phyloP scores from a whole-genome alignment of 139 green algal species.

The Nannochloris sp. region DNA sequence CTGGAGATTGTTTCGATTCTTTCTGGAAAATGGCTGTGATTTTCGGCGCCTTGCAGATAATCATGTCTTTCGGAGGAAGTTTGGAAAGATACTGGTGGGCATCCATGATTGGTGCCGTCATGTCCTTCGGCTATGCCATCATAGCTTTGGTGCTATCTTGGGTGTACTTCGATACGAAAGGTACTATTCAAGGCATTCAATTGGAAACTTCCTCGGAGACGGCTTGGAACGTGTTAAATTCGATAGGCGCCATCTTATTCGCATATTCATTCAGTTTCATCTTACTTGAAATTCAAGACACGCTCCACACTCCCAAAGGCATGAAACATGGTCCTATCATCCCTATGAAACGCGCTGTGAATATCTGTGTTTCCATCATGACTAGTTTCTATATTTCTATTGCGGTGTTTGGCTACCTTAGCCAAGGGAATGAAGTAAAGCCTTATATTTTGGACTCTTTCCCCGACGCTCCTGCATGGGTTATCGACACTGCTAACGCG shows the following conservation, averaged over 20 bases:
- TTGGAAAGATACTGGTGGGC: slow-evolving; percentile 36
- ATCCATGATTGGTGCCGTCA: slow-evolving; percentile 29
- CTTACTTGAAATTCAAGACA: slow-evolving; percentile 30
- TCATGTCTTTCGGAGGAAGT: slow-evolving; percentile 15
- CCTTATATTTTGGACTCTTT: slow-evolving; percentile 19
- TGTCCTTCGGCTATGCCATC: slow-evolving; percentile 35
- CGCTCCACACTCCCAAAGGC: background rate
- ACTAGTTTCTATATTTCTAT: slow-evolving; percentile 26
- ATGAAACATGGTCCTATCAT: slow-evolving; percentile 5
- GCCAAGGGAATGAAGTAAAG: slow-evolving; percentile 18
- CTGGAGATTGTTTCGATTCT: slow-evolving; percentile 1
- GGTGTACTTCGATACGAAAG: slow-evolving; percentile 2
- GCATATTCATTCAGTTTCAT: slow-evolving; percentile 27
- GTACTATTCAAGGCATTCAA: slow-evolving; percentile 2
- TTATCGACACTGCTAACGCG: slow-evolving; percentile 35
- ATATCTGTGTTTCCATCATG: slow-evolving; percentile 12
- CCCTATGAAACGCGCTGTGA: slow-evolving; percentile 11
- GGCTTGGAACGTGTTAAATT: slow-evolving; percentile 18
- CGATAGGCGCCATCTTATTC: slow-evolving; percentile 14
- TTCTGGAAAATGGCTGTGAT: slow-evolving; percentile 19
- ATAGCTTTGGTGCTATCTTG: slow-evolving; percentile 35
- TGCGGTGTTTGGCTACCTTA: slow-evolving; percentile 19
- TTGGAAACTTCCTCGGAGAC: background rate
- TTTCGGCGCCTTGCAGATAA: slow-evolving; percentile 11
- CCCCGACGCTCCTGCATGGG: slow-evolving; percentile 19